These are phyloP conservation scores for Podaxis sp. DNA, from an alignment of 768 basidiomycete genomes.

Conservation along the genomic window DNA sequence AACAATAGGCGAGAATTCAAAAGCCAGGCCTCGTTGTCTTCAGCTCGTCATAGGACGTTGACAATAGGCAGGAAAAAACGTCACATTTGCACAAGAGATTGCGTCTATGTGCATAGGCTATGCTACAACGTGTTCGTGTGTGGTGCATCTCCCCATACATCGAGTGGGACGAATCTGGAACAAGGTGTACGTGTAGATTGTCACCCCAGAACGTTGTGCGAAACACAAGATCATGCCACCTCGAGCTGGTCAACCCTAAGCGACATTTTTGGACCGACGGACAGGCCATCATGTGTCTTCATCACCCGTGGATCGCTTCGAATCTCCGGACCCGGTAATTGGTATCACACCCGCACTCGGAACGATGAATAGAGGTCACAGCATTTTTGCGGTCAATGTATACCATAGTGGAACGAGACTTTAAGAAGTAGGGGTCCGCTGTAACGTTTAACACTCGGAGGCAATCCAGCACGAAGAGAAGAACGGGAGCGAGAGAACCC, in stretches of 20 bases:
- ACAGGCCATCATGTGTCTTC: conserved; percentile 1
- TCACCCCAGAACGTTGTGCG: conserved; percentile 12
- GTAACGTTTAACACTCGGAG: not conserved
- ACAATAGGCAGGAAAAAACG: not conserved
- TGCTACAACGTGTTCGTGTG: not conserved
- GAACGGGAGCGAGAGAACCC: not conserved
- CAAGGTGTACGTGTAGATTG: not conserved
- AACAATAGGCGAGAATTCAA: not conserved
- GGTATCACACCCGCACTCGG: not conserved
- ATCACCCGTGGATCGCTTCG: not conserved
- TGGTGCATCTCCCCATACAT: not conserved
- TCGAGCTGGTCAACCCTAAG: not conserved
- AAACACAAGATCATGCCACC: not conserved
- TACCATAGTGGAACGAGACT: not conserved
- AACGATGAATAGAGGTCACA: not conserved
- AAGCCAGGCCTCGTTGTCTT: not conserved
- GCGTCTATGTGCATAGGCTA: not conserved
- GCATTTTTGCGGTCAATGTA: not conserved
- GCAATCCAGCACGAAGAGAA: not conserved
- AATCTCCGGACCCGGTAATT: conserved; percentile 2
- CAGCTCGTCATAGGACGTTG: not conserved
- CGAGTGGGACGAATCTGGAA: not conserved
- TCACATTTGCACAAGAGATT: not conserved
- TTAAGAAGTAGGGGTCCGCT: not conserved
- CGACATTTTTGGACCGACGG: conserved; percentile 6